Conservation (phyloP, 1,284 basidiomycete species). For the Boletus holoroseus region DNA sequence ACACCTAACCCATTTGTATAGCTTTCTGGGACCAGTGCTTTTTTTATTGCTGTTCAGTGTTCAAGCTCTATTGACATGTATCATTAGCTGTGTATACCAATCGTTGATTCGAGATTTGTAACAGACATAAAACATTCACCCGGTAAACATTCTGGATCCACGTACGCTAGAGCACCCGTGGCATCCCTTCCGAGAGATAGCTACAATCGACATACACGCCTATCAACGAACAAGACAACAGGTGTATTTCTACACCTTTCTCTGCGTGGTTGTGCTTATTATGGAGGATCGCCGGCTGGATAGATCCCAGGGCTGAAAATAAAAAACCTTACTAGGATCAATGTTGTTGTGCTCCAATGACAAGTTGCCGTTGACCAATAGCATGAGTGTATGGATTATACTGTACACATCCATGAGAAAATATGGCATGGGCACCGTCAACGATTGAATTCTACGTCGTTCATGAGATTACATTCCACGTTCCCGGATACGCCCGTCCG, state of each 20-base stretch:
- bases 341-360: background rate
- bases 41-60: conserved; percentile 2
- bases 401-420: conserved; percentile 11
- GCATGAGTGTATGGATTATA: background rate
- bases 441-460: background rate
- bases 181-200: background rate
- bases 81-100: conserved; percentile 14
- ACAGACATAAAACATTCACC: background rate
- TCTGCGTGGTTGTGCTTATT: background rate
- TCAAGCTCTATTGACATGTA: conserved; percentile 8
- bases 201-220: background rate
- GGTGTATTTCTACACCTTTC: background rate
- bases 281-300: background rate
- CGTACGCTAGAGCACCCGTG: background rate
- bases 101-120: background rate
- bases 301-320: background rate
- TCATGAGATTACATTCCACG: conserved; percentile 12
- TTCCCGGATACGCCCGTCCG: background rate
- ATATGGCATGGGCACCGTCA: background rate
- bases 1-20: conserved; percentile 5
- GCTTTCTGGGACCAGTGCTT: background rate
- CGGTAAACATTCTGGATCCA: background rate
- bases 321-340: background rate
- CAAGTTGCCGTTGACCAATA: background rate
- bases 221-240: background rate